Evolutionary conservation across 1,284 basidiomycete genomes (phyloP).

Genomic region (Sparassis latifolia): DNA sequence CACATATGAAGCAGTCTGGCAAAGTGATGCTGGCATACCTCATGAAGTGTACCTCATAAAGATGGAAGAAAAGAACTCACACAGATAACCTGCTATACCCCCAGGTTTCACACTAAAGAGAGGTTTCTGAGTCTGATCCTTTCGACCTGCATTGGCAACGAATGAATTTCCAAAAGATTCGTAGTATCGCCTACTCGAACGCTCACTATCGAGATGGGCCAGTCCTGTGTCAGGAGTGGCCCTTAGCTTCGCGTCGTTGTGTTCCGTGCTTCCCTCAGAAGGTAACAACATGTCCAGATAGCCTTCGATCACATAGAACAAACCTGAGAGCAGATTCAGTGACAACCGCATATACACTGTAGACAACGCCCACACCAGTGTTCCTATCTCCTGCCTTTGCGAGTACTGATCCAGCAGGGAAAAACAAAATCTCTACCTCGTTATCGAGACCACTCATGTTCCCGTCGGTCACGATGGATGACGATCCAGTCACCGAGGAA

Average conservation of each 20-base stretch:
- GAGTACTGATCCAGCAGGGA: conserved; percentile 79
- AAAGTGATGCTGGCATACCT: conserved; percentile 66
- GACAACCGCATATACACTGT: neutral
- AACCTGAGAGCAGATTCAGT: conserved; percentile 39
- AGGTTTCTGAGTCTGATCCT: conserved; percentile 38
- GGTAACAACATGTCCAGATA: conserved; percentile 90
- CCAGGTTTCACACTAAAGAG: conserved; percentile 96
- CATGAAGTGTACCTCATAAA: conserved; percentile 1
- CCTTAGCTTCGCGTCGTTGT: conserved; percentile 13
- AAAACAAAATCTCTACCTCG: conserved; percentile 94
- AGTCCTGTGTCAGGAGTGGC: conserved; percentile 1
- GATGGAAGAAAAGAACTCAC: conserved; percentile 30
- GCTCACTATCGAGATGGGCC: too few species aligned
- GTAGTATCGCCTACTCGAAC: too few species aligned
- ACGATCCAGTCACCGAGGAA: conserved; percentile 55
- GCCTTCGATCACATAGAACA: conserved; percentile 98
- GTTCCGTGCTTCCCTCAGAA: conserved; percentile 28
- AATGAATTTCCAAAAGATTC: too few species aligned
- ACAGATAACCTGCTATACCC: conserved; percentile 96
- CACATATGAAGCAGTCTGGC: conserved; percentile 90
- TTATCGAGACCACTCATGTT: conserved; percentile 83
- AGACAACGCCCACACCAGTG: conserved; percentile 47
- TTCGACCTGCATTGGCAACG: neutral
- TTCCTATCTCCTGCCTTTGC: conserved; percentile 89
- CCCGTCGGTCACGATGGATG: conserved; percentile 50